Evolutionary conservation across 768 basidiomycete species (phyloP).

Genomic region (Russula sp.): DNA sequence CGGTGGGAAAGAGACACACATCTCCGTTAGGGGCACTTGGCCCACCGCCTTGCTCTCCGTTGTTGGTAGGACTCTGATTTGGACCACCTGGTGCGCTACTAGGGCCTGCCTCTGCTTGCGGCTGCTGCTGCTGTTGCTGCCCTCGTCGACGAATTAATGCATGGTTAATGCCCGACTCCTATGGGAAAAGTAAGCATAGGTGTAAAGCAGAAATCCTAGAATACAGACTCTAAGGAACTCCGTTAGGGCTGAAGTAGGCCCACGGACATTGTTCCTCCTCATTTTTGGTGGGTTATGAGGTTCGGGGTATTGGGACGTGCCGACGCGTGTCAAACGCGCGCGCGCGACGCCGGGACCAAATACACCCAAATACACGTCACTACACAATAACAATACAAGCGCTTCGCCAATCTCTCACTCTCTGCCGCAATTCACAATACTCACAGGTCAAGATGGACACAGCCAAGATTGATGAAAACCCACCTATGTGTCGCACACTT

Average conservation of each 20-base stretch:
- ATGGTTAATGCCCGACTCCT: constrained; percentile 50
- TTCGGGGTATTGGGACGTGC: neutral
- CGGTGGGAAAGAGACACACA: neutral
- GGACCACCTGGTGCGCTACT: constrained; percentile 28
- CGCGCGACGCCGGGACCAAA: neutral
- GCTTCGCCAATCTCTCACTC: too few species aligned
- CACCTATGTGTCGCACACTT: neutral
- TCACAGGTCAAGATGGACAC: too few species aligned
- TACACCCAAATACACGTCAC: neutral
- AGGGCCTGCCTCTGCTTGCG: constrained; percentile 42
- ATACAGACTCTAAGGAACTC: constrained; percentile 65
- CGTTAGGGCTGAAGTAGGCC: constrained; percentile 77
- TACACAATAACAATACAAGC: neutral
- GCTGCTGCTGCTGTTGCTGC: constrained; percentile 24
- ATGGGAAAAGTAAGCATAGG: neutral
- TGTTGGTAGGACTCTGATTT: constrained; percentile 16
- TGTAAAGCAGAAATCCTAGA: too few species aligned
- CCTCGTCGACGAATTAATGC: constrained; percentile 34
- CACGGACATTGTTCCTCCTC: constrained; percentile 54
- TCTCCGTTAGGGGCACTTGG: constrained; percentile 9
- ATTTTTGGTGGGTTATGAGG: neutral
- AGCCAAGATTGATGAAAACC: neutral
- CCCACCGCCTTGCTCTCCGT: constrained; percentile 21
- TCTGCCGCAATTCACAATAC: too few species aligned
- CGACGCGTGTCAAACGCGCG: neutral